Evolutionary conservation across 1,139 yeast genomes (phyloP).

Genomic region (Nakaseomyces kungkrabaensis): DNA sequence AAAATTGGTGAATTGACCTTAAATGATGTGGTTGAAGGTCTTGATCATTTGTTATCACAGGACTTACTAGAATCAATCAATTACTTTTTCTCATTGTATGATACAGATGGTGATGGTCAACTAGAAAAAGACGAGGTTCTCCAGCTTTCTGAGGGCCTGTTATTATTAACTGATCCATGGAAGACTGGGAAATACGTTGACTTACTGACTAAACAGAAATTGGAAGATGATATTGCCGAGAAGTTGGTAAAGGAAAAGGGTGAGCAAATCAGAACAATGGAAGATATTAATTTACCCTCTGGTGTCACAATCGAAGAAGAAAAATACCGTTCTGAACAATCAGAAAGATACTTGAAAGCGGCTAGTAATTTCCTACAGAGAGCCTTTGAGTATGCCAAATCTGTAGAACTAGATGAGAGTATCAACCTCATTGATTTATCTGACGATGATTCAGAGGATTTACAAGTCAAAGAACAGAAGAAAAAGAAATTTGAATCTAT

Average conservation of each 20-base stretch:
- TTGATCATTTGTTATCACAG: conserved; percentile 56
- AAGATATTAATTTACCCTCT: conserved; percentile 43
- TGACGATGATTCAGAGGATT: conserved; percentile 26
- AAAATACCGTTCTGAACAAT: conserved; percentile 56
- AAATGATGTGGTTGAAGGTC: conserved; percentile 61
- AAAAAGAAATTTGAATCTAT: conserved; percentile 34
- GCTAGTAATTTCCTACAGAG: conserved; percentile 81
- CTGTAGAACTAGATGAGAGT: conserved; percentile 41
- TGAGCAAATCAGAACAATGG: conserved; percentile 24
- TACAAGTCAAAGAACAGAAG: conserved; percentile 25
- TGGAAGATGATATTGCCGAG: conserved; percentile 59
- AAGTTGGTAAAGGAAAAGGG: conserved; percentile 35
- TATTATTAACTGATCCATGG: conserved; percentile 78
- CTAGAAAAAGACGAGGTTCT: conserved; percentile 73
- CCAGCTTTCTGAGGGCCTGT: conserved; percentile 75
- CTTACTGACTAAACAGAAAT: conserved; percentile 46
- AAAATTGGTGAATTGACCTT: conserved; percentile 49
- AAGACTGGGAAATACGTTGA: conserved; percentile 58
- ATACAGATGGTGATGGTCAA: conserved; percentile 47
- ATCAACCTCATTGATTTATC: conserved; percentile 34
- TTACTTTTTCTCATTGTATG: conserved; percentile 70
- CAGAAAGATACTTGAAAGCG: conserved; percentile 74
- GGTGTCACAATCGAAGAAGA: conserved; percentile 55
- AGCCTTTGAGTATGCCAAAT: conserved; percentile 85
- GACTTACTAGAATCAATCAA: conserved; percentile 76